These are phyloP conservation scores for Xanthoceras sorbifolium DNA, from an alignment of 345 rosid genomes.

Conservation along the genomic window DNA sequence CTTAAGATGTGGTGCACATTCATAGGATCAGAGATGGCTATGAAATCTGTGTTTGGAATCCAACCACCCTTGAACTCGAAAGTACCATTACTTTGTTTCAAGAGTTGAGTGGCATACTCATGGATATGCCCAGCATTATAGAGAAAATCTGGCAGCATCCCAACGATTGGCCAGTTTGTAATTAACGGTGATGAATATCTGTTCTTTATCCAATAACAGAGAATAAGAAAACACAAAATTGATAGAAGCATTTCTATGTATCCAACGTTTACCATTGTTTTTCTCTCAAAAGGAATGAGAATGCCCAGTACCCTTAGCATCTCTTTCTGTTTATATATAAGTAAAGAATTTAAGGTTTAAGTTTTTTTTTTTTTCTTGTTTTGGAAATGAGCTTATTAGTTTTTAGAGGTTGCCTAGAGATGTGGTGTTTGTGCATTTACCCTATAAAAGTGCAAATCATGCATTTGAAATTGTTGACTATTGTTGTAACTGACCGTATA, in stretches of 20 bases:
- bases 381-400: too few relatives aligned
- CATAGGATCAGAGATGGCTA: slow-evolving; percentile 15
- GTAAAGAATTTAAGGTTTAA: too few relatives aligned
- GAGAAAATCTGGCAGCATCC: slow-evolving; percentile 25
- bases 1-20: slow-evolving; percentile 17
- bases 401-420: too few relatives aligned
- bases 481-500: neutral
- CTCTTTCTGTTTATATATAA: too few relatives aligned
- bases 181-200: neutral
- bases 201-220: slow-evolving; percentile 3
- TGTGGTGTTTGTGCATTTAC: too few relatives aligned
- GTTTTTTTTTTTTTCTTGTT: too few relatives aligned
- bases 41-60: slow-evolving; percentile 6
- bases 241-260: neutral
- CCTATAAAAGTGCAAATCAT: neutral
- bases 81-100: neutral
- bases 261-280: neutral
- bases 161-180: slow-evolving; percentile 25
- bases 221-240: neutral
- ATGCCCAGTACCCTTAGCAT: too few relatives aligned
- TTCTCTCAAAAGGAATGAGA: too few relatives aligned
- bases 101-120: neutral
- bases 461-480: neutral
- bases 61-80: slow-evolving; percentile 27
- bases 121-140: neutral